Percentiles rank a stretch among this genome's conserved stretches.
phyloP scores from a whole-genome alignment of 306 rosid species.

The Mucuna pruriens region DNA sequence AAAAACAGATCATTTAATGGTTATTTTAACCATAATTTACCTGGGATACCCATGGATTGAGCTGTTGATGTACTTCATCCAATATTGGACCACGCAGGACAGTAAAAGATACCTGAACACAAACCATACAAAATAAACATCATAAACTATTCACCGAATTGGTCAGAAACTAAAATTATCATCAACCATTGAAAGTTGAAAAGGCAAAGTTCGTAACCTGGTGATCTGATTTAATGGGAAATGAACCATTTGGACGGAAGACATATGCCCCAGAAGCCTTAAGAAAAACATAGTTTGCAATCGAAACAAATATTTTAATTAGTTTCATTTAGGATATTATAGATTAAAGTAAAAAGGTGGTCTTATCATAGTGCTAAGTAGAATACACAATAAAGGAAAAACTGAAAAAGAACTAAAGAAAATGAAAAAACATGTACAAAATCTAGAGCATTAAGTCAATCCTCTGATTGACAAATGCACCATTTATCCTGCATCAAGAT shows the following conservation, averaged over 20 bases:
- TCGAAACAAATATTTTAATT: constrained; percentile 21
- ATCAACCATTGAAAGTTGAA: constrained; percentile 6
- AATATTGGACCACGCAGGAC: constrained; percentile 57
- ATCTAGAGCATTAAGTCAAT: not conserved
- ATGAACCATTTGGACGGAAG: constrained; percentile 61
- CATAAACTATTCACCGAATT: constrained; percentile 1
- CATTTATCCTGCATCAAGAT: constrained; percentile 7
- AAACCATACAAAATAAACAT: constrained; percentile 23
- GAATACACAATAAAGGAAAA: constrained; percentile 17
- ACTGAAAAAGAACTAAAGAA: not conserved
- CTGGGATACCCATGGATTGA: constrained; percentile 65
- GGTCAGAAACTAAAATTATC: constrained; percentile 15
- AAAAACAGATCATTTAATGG: constrained; percentile 8
- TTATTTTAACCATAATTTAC: constrained; percentile 37
- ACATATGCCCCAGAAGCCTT: constrained; percentile 68
- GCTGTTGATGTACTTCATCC: constrained; percentile 65
- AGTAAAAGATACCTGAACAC: constrained; percentile 48
- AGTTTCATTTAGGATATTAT: constrained; percentile 2
- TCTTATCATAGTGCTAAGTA: not conserved
- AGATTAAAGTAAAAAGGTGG: constrained; percentile 5
- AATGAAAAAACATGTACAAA: constrained; percentile 6
- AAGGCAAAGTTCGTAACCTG: constrained; percentile 47
- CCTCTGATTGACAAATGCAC: not conserved
- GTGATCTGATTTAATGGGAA: constrained; percentile 46
- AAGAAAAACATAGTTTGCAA: constrained; percentile 1